Percentiles rank a stretch among this genome's conserved stretches.
Evolutionary conservation across 192 early-diverging fungal species (phyloP).

Genomic region (Coemansia sp.): DNA sequence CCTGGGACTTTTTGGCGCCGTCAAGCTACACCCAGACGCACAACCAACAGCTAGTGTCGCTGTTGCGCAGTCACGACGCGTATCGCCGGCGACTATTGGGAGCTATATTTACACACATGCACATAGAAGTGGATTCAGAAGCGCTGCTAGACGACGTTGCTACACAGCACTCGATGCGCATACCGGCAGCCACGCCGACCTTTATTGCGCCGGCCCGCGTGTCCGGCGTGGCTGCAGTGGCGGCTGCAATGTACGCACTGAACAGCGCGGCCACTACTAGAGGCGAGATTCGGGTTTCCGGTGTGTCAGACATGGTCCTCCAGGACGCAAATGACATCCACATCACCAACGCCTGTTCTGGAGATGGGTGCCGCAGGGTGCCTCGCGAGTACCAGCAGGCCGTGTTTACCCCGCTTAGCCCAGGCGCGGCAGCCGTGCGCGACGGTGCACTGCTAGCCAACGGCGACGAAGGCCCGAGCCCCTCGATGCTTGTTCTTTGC

Average conservation of each 20-base stretch:
- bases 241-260: conserved; percentile 27
- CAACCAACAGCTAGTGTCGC: conserved; percentile 52
- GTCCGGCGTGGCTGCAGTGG: conserved; percentile 22
- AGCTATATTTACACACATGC: conserved; percentile 56
- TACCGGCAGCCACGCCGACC: conserved; percentile 22
- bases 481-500: conserved; percentile 52
- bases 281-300: conserved; percentile 11
- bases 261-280: conserved; percentile 14
- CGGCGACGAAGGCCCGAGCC: conserved; percentile 24
- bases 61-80: conserved; percentile 50
- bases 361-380: conserved; percentile 20
- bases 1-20: conserved; percentile 56
- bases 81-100: conserved; percentile 57
- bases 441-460: background rate
- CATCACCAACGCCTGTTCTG: conserved; percentile 20
- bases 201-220: conserved; percentile 42
- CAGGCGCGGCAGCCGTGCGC: background rate
- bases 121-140: conserved; percentile 61
- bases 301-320: conserved; percentile 21
- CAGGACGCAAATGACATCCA: conserved; percentile 45
- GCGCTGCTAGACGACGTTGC: conserved; percentile 24
- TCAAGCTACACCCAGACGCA: conserved; percentile 48
- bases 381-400: conserved; percentile 23
- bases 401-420: conserved; percentile 10
- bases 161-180: conserved; percentile 17